Base-by-base conservation (phyloP, 2,329 filamentous ascomycete genomes). In the Fusarium sp. region DNA sequence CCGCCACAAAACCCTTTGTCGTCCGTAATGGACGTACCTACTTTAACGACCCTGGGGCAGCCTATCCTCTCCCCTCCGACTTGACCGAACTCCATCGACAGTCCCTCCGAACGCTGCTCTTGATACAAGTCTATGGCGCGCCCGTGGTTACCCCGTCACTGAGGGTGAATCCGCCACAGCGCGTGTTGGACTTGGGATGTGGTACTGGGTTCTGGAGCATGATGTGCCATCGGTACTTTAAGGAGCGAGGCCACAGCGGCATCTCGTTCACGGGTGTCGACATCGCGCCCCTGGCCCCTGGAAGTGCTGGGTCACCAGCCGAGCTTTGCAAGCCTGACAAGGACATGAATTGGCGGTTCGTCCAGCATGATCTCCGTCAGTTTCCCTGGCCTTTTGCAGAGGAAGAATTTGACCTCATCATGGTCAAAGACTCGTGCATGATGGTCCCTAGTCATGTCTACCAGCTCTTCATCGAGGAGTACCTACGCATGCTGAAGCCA, bases 121-220 rank as follows among this genome's bases (percentile, higher is more conserved):
- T 95, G 60, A 92, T 94, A 75, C 91, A 94, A 78, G 89, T 97
- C 36, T 95, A 96, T 77, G 94, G 94, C 51, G 91, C 91, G 12
- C 93, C 94, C 0, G 88, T 96, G 64, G 95, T 93, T 82, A 93
- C 92, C 10, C 92, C 92, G 1, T 86, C 86, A 33, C 87, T 94
- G 62, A 84, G 87, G 49, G 87, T 90, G 71, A 90, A 90, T 55
- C 91, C 93, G 22, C 95, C 95, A 0, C 88, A 88, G 77, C 92
- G 91, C 73, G 92, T 98, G 31, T 87, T 98, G 27, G 96, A 98
- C 79, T 84, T 98, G 36, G 95, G 92, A 33, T 98, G 96, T 81
- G 95, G 95, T 20, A 93, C 93, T 22, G 96, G 91, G 27, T 93
- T 97, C 80, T 98, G 95, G 95, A 95, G 93, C 76, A 92, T 93